Conservation (phyloP, 177 flowering plant genomes). For the Vitis hybrid region DNA sequence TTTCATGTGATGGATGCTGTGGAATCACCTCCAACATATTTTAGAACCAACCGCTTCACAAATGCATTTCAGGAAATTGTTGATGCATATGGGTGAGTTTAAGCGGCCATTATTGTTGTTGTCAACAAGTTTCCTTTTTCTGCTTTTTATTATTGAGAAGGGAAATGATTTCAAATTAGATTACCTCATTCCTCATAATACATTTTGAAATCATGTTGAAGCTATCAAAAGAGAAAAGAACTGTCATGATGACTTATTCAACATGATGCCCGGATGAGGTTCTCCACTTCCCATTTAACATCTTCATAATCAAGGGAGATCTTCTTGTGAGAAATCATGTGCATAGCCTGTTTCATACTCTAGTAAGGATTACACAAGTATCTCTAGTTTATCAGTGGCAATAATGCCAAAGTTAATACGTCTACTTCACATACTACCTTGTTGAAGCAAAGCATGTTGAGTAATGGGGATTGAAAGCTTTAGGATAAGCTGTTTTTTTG, state of each 20-base stretch:
- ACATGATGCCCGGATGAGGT: no score
- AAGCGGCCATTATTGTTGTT: neutral
- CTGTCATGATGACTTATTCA: no score
- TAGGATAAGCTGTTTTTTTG: neutral
- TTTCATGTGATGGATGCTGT: conserved; percentile 84
- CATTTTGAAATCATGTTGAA: no score
- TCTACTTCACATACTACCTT: neutral
- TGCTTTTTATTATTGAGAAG: neutral
- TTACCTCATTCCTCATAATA: no score
- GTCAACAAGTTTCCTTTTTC: neutral
- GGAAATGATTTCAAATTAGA: neutral
- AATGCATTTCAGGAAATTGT: conserved; percentile 93
- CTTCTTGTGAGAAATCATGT: neutral
- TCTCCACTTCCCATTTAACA: neutral
- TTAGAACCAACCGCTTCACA: conserved; percentile 81
- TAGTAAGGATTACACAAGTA: neutral
- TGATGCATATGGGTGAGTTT: conserved; percentile 94
- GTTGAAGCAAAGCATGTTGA: neutral
- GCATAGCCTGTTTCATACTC: neutral
- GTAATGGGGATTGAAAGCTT: neutral
- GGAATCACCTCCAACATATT: conserved; percentile 96
- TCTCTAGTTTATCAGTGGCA: neutral
- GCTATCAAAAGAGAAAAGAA: no score
- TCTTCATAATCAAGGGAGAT: neutral
- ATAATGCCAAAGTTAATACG: neutral